phyloP scores from a whole-genome alignment of 148 eudicot genomes.

The Polygonum aviculare region DNA sequence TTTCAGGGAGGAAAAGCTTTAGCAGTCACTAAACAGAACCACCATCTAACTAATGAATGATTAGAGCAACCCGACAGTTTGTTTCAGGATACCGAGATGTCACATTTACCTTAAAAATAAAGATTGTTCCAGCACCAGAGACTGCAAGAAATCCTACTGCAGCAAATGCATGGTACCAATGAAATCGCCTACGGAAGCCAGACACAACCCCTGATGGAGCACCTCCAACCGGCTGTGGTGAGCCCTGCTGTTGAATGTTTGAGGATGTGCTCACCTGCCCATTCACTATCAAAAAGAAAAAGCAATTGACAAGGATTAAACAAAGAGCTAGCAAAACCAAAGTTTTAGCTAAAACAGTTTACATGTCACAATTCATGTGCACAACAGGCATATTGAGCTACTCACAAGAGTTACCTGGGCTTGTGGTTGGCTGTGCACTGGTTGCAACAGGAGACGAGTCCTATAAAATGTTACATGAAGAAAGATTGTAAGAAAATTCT shows the following conservation, averaged over 20 bases:
- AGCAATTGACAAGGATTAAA: conserved; percentile 4
- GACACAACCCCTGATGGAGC: conserved; percentile 38
- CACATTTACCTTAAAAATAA: conserved; percentile 59
- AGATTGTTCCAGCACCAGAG: conserved; percentile 83
- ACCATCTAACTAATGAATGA: neutral
- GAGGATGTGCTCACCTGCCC: conserved; percentile 42
- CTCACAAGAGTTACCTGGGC: conserved; percentile 43
- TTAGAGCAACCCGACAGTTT: neutral
- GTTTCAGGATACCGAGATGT: neutral
- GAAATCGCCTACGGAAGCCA: conserved; percentile 36
- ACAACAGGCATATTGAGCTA: neutral
- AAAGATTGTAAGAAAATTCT: neutral
- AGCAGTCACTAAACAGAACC: neutral
- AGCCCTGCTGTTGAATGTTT: conserved; percentile 38
- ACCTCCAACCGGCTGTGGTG: conserved; percentile 42
- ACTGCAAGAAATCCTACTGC: conserved; percentile 72
- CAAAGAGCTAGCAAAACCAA: neutral
- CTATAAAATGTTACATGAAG: conserved; percentile 24
- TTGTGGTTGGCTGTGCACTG: conserved; percentile 33
- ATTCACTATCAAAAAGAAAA: conserved; percentile 27
- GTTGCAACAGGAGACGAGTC: conserved; percentile 57
- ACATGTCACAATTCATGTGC: neutral
- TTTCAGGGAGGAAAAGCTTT: neutral
- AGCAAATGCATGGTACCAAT: conserved; percentile 78
- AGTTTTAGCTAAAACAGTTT: neutral